Conservation (phyloP, 768 basidiomycete species). For the Galerina marginata region DNA sequence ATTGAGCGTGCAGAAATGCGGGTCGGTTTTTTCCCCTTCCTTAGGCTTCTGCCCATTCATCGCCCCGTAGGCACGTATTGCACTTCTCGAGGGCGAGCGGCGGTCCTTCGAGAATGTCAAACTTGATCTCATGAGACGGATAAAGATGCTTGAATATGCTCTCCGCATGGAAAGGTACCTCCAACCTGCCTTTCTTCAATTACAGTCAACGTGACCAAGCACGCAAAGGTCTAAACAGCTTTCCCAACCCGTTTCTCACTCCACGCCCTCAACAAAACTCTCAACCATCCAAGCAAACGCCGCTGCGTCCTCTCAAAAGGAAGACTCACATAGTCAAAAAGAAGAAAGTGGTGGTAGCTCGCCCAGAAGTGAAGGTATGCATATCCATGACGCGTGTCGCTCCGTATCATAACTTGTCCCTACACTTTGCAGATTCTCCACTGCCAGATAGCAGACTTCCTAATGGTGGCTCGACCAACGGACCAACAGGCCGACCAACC, state of each 20-base stretch:
- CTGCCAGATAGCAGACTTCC: slow-evolving; percentile 69
- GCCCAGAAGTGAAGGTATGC: slow-evolving; percentile 81
- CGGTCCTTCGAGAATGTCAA: slow-evolving; percentile 97
- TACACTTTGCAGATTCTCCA: slow-evolving; percentile 62
- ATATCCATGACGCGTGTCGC: slow-evolving; percentile 4
- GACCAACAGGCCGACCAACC: slow-evolving; percentile 53
- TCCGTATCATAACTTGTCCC: slow-evolving; percentile 6
- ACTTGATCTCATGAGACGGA: slow-evolving; percentile 92
- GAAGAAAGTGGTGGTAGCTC: slow-evolving; percentile 84
- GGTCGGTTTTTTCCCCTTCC: slow-evolving; percentile 54
- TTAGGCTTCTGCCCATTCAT: slow-evolving; percentile 31
- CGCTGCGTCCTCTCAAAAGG: slow-evolving; percentile 62
- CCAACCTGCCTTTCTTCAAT: slow-evolving; percentile 13
- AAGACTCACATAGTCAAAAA: slow-evolving; percentile 75
- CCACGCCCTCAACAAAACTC: slow-evolving; percentile 70
- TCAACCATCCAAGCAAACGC: slow-evolving; percentile 62
- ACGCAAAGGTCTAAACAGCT: slow-evolving; percentile 79
- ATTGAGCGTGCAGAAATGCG: slow-evolving; percentile 99
- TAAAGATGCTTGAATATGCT: slow-evolving; percentile 99
- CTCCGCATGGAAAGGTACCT: slow-evolving; percentile 92
- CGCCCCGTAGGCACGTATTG: slow-evolving; percentile 83
- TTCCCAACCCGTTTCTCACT: slow-evolving; percentile 58
- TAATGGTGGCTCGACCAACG: slow-evolving; percentile 59
- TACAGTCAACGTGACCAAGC: slow-evolving; percentile 28
- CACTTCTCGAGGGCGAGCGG: slow-evolving; percentile 94